Base-by-base conservation (phyloP, 306 rosid genomes). In the Canavalia gladiata region DNA sequence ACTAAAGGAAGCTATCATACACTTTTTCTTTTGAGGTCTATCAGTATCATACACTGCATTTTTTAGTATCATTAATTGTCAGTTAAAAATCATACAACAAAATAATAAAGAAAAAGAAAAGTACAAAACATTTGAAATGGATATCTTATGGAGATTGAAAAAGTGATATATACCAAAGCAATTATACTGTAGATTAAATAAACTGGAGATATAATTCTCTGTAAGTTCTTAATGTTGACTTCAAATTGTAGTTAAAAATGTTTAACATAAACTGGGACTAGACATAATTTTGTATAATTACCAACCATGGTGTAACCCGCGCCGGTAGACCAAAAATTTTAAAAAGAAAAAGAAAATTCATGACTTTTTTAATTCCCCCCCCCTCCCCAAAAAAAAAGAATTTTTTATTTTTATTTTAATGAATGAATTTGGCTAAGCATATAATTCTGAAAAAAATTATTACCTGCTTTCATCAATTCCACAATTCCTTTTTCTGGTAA, bases 21-120 rank as follows among this genome's bases (percentile, higher is more conserved):
- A 58, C 50, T 60, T 43, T 18, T n/a, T n/a, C n/a, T n/a, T n/a
- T n/a, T n/a, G n/a, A n/a, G n/a, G n/a, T n/a, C n/a, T n/a, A n/a
- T n/a, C n/a, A n/a, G n/a, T n/a, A n/a, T n/a, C n/a, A n/a, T n/a
- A n/a, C n/a, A n/a, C n/a, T n/a, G n/a, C n/a, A n/a, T 59, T 39
- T 72, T 33, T 43, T 54, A 42, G 35, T 62, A 4, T 12, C 25
- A 50, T 60, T 52, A 60, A 60, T 47, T 59, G 65, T 62, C n/a
- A 49, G 56, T 62, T 50, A 72, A 62, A 80, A 70, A n/a, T 34
- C 46, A 55, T 34, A 42, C 68, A 64, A 28, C 68, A 74, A 52
- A 73, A 43, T 63, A n/a, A n/a, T n/a, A n/a, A n/a, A n/a, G n/a
- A n/a, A 58, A 39, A 71, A 5, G 9, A 13, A 79, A 58, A 33